phyloP scores from a whole-genome alignment of 1,284 basidiomycete species.

The Phellopilus nigrolimitatus region DNA sequence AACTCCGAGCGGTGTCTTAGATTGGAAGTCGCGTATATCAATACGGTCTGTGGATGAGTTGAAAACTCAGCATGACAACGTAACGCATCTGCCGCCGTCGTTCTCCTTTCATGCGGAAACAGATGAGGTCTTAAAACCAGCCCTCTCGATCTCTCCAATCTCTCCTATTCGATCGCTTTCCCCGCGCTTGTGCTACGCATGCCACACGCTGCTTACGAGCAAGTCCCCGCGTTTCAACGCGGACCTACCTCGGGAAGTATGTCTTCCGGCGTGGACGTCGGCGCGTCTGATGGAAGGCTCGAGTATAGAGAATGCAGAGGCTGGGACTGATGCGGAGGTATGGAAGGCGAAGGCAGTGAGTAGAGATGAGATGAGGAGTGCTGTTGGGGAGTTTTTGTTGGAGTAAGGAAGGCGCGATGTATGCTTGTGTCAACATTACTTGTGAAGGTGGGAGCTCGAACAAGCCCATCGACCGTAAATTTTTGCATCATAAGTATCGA shows the following conservation, averaged over 20 bases:
- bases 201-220: constrained; percentile 68
- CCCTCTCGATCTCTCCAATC: constrained; percentile 6
- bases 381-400: constrained; percentile 35
- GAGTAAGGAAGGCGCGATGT: too few species aligned
- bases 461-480: too few species aligned
- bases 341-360: constrained; percentile 25
- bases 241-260: constrained; percentile 16
- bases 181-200: constrained; percentile 64
- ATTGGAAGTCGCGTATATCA: constrained; percentile 72
- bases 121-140: constrained; percentile 11
- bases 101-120: too few species aligned
- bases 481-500: too few species aligned
- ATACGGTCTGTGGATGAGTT: constrained; percentile 48
- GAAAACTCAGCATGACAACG: background rate
- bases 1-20: constrained; percentile 60
- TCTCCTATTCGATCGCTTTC: constrained; percentile 32
- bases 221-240: constrained; percentile 26
- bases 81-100: constrained; percentile 25
- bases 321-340: constrained; percentile 22
- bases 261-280: constrained; percentile 37
- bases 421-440: too few species aligned
- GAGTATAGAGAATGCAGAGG: background rate
- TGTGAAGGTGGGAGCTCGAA: too few species aligned
- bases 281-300: background rate
- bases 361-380: constrained; percentile 28